A percentile compares a stretch with the other conserved stretches of the same genome.
Evolutionary conservation across 2,329 filamentous ascomycete genomes (phyloP).

Genomic region (Paecilomyces fulvus): DNA sequence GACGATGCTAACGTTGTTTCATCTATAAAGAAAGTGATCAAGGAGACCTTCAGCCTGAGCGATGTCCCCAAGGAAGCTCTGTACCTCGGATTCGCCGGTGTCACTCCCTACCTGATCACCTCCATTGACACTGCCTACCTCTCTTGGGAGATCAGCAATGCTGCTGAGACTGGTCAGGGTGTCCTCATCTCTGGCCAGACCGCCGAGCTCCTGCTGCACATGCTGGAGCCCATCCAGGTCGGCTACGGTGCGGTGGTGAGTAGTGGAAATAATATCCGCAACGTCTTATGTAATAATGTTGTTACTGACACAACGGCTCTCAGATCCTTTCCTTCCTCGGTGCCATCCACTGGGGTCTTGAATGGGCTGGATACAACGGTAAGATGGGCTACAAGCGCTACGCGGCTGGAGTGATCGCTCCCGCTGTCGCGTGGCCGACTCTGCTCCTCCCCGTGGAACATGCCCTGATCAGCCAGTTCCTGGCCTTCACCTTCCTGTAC

Average conservation of each 20-base stretch:
- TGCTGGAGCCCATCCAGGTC: constrained; percentile 79
- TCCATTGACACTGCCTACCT: constrained; percentile 75
- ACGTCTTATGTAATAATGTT: background rate
- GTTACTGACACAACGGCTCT: background rate
- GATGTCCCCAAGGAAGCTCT: constrained; percentile 61
- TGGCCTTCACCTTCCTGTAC: constrained; percentile 77
- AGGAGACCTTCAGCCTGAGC: constrained; percentile 58
- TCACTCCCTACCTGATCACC: constrained; percentile 77
- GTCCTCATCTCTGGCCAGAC: constrained; percentile 61
- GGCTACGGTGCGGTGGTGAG: constrained; percentile 79
- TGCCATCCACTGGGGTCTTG: constrained; percentile 87
- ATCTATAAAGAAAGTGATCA: constrained; percentile 49
- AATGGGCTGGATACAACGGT: constrained; percentile 64
- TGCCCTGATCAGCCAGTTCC: constrained; percentile 77
- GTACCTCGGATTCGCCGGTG: constrained; percentile 64
- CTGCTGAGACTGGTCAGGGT: constrained; percentile 51
- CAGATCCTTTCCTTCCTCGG: constrained; percentile 89
- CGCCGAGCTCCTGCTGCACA: constrained; percentile 61
- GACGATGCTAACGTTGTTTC: background rate
- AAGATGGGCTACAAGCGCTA: constrained; percentile 70
- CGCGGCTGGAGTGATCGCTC: constrained; percentile 69
- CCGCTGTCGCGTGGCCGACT: constrained; percentile 82
- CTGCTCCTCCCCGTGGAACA: constrained; percentile 75
- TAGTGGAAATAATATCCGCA: constrained; percentile 11
- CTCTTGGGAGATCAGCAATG: constrained; percentile 71